Conservation (phyloP, 2,329 filamentous ascomycete species). For the Aspergillus sp. region DNA sequence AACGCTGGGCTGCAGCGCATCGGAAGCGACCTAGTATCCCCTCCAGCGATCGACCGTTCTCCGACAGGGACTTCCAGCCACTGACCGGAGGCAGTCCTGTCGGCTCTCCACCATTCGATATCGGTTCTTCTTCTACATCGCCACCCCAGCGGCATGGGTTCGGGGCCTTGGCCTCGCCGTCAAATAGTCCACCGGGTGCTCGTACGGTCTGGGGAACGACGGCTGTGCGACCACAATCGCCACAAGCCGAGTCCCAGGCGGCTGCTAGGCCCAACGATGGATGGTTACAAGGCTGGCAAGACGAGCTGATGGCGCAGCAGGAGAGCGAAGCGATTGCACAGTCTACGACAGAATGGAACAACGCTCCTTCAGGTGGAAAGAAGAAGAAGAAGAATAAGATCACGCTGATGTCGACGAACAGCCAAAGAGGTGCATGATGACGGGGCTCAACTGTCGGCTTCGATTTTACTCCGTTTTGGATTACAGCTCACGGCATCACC, state of each 20-base stretch:
- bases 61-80: slow-evolving; percentile 56
- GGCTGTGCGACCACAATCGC: slow-evolving; percentile 50
- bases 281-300: slow-evolving; percentile 78
- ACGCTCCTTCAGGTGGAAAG: slow-evolving; percentile 27
- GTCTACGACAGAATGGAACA: slow-evolving; percentile 27
- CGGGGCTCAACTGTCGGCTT: no score
- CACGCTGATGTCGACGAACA: slow-evolving; percentile 58
- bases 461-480: no score
- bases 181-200: slow-evolving; percentile 65
- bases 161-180: slow-evolving; percentile 59
- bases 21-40: slow-evolving; percentile 48
- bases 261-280: slow-evolving; percentile 55
- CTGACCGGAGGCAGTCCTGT: slow-evolving; percentile 34
- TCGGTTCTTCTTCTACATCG: slow-evolving; percentile 29
- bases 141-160: slow-evolving; percentile 36
- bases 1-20: slow-evolving; percentile 58
- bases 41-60: slow-evolving; percentile 40
- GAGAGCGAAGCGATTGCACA: slow-evolving; percentile 42
- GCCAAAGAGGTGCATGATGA: slow-evolving; percentile 47
- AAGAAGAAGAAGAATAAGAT: slow-evolving; percentile 62
- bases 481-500: no score
- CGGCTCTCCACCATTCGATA: slow-evolving; percentile 20
- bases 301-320: slow-evolving; percentile 59
- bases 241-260: slow-evolving; percentile 39
- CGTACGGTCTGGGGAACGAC: slow-evolving; percentile 91